Evolutionary conservation across 495 filamentous ascomycete species (phyloP), one percentile per base, ranked within the genome.

Genomic region (Trichodelitschia bisporula): DNA sequence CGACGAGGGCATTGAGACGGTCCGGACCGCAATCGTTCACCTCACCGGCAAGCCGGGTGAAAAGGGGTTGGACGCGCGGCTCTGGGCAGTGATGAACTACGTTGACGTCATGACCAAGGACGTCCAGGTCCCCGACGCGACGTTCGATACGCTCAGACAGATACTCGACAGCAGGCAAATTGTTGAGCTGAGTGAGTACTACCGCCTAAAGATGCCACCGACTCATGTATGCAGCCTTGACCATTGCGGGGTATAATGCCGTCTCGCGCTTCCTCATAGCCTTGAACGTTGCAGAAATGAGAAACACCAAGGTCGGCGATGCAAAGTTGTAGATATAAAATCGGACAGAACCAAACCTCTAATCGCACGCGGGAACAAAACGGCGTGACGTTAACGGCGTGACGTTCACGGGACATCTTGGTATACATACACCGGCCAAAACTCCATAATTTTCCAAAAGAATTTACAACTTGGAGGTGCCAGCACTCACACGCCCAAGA

Each of bases 251-350:
- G 18, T 89, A 91, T 45, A 89, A 89, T 45, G 80, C 75, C 48
- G 78, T 91, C 8, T 77, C 71, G 40, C 58, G 78, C 28, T 84
- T 89, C 40, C 49, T 89, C 37, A 77, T 89, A 18, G 77, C 77
- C 13, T 44, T 91, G 38, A 71, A 84, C 52, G 76, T 82, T 55
- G 66, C 64, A 12, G 66, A 72, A 45, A 58, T 54, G 42, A 66
- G 63, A 40, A 13, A 14, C 6, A 12, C 11, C n/a, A 13, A 12
- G 27, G n/a, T n/a, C n/a, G n/a, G n/a, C n/a, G n/a, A n/a, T n/a
- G n/a, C n/a, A n/a, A n/a, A n/a, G n/a, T n/a, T n/a, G n/a, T n/a
- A n/a, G n/a, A n/a, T n/a, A n/a, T n/a, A n/a, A n/a, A n/a, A n/a
- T n/a, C n/a, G n/a, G n/a, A n/a, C n/a, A n/a, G n/a, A n/a, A n/a